Evolutionary conservation across 345 rosid genomes (phyloP), one percentile per base, ranked within the genome.

Genomic region (Balakata baccata): DNA sequence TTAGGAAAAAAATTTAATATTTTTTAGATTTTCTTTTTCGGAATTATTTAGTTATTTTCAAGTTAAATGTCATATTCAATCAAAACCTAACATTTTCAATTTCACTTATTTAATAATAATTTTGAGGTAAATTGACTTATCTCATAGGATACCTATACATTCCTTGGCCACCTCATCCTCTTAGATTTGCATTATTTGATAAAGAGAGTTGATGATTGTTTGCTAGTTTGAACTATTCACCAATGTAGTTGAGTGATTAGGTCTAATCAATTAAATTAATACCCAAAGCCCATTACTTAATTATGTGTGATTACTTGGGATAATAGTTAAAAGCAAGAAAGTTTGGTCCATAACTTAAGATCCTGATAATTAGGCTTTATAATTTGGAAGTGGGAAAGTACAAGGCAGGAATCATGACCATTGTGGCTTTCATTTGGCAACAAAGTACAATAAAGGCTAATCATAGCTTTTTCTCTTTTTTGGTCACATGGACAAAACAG

Each of bases 301-400:
- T 11, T 20, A 6, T 14, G 53, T 20, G 1, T 22, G 8, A 13
- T 52, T 17, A 13, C 20, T 14, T 14, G 57, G 18, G 1, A 23
- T 25, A 39, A 25, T 23, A 34, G 45, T 34, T 61, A 11, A 14
- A 61, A 7, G 13, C 0, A 23, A 23, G 8, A 12, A 62, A 34
- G 34, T 37, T 78, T 77, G 79, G 79, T 68, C 71, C 75, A 54
- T 11, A 41, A 2, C 22, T 43, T 3, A 6, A 68, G 34, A 14
- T 54, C 80, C 75, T 49, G 54, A 67, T 79, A 70, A 70, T 70
- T 64, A 70, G 82, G 79, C 82, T 81, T 78, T 78, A 37, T 70
- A 50, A 37, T 50, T 14, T 17, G 11, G 45, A 10, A 62, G 66
- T 74, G 70, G 64, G 59, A 14, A 80, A 60, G 68, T 69, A 60